phyloP scores from a whole-genome alignment of 495 filamentous ascomycete genomes.

The Hypoxylon perforatum region DNA sequence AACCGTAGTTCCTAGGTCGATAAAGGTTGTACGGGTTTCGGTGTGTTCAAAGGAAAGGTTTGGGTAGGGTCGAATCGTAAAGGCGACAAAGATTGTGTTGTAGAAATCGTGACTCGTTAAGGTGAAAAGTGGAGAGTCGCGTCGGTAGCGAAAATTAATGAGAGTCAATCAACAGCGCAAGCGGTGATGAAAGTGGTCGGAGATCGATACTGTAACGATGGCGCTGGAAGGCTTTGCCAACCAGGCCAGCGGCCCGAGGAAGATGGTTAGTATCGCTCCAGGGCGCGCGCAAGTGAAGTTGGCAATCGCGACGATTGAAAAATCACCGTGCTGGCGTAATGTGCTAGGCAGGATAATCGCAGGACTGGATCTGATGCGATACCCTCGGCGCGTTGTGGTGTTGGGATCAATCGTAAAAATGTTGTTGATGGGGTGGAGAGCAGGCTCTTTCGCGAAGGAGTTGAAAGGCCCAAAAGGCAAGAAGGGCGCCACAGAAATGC shows the following conservation, averaged over 20 bases:
- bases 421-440: slow-evolving; percentile 47
- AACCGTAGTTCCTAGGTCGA: slow-evolving; percentile 15
- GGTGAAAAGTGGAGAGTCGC: slow-evolving; percentile 2
- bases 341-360: slow-evolving; percentile 42
- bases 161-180: slow-evolving; percentile 14
- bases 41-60: too few relatives aligned
- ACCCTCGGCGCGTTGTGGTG: slow-evolving; percentile 55
- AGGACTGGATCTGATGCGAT: slow-evolving; percentile 42
- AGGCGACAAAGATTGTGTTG: slow-evolving; percentile 11
- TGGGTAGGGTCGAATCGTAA: slow-evolving; percentile 9
- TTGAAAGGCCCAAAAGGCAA: slow-evolving; percentile 21
- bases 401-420: slow-evolving; percentile 34
- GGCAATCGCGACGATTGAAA: slow-evolving; percentile 31
- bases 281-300: slow-evolving; percentile 38
- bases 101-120: slow-evolving; percentile 37
- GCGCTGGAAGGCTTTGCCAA: slow-evolving; percentile 38
- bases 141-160: slow-evolving; percentile 12
- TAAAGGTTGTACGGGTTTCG: background rate
- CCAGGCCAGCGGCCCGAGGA: slow-evolving; percentile 42
- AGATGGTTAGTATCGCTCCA: slow-evolving; percentile 42
- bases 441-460: slow-evolving; percentile 31
- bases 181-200: slow-evolving; percentile 41
- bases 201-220: slow-evolving; percentile 37
- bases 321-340: slow-evolving; percentile 43
- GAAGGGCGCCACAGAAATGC: slow-evolving; percentile 32